Evolutionary conservation across 106 monocot species (phyloP).

Genomic region (Agapanthus africanus): DNA sequence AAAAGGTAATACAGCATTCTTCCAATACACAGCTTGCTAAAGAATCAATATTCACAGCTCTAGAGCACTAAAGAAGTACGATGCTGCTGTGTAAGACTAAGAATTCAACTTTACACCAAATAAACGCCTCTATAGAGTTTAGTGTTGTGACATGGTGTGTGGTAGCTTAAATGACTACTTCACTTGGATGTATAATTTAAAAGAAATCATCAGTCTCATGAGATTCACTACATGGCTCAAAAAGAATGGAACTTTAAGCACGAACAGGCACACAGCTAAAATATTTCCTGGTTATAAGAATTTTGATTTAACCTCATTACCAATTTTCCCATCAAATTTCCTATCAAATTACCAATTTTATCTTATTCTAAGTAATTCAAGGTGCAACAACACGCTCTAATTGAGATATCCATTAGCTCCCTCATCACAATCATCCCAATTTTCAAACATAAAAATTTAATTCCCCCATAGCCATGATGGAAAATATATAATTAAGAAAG

Average conservation of each 20-base stretch:
- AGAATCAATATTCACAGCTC: background rate
- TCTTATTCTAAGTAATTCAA: background rate
- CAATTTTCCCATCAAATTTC: background rate
- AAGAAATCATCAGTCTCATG: background rate
- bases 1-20: background rate
- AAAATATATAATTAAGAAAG: no score
- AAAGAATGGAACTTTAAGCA: background rate
- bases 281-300: no score
- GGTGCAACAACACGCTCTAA: background rate
- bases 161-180: background rate
- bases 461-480: conserved; percentile 1
- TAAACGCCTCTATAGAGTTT: no score
- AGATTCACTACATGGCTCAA: background rate
- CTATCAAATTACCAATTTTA: no score
- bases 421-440: background rate
- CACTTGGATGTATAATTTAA: background rate
- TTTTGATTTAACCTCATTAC: no score
- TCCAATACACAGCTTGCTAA: background rate
- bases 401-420: background rate
- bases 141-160: background rate
- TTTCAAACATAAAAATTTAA: no score
- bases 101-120: background rate
- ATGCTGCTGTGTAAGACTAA: background rate
- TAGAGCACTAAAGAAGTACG: background rate
- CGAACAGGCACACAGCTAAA: background rate